Conservation (phyloP, 2,329 filamentous ascomycete species). For the Fragosphaeria purpurea region DNA sequence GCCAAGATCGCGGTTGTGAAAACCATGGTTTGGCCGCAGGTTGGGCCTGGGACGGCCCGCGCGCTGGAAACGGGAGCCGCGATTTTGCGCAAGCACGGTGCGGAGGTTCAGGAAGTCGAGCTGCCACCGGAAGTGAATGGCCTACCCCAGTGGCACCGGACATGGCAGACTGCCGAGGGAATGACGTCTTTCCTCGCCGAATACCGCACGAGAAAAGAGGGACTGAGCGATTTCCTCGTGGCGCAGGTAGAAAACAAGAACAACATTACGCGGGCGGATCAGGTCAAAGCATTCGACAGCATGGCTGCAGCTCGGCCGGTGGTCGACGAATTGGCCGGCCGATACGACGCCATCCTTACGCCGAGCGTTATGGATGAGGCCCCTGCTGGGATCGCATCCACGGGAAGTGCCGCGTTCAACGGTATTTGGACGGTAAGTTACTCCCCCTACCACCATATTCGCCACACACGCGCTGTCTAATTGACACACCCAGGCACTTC, state of each 20-base stretch:
- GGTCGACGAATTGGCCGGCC: conserved; percentile 40
- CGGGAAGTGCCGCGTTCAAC: conserved; percentile 44
- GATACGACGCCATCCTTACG: conserved; percentile 45
- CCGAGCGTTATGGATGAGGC: conserved; percentile 53
- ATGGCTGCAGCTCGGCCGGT: conserved; percentile 42
- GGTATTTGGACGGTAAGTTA: conserved; percentile 38
- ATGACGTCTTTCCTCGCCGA: conserved; percentile 43
- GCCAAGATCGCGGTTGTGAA: conserved; percentile 45
- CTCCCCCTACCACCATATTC: no score
- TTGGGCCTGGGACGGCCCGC: conserved; percentile 30
- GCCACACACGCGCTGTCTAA: no score
- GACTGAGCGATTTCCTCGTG: conserved; percentile 34
- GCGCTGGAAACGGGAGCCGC: conserved; percentile 31
- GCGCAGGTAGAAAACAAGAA: conserved; percentile 40
- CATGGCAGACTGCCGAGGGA: conserved; percentile 42
- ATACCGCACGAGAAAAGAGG: conserved; percentile 35
- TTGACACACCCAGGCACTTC: conserved; percentile 29
- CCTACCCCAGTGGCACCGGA: conserved; percentile 41
- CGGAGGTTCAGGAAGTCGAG: conserved; percentile 44
- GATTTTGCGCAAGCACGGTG: conserved; percentile 36
- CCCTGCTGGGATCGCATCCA: conserved; percentile 40
- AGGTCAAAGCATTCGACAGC: conserved; percentile 45
- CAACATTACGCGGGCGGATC: conserved; percentile 32
- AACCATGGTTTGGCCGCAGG: conserved; percentile 41
- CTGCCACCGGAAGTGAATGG: conserved; percentile 39